Percentiles rank a stretch among this genome's conserved stretches.
Evolutionary conservation across 2,329 filamentous ascomycete species (phyloP).

Genomic region (Zymoseptoria brevis): DNA sequence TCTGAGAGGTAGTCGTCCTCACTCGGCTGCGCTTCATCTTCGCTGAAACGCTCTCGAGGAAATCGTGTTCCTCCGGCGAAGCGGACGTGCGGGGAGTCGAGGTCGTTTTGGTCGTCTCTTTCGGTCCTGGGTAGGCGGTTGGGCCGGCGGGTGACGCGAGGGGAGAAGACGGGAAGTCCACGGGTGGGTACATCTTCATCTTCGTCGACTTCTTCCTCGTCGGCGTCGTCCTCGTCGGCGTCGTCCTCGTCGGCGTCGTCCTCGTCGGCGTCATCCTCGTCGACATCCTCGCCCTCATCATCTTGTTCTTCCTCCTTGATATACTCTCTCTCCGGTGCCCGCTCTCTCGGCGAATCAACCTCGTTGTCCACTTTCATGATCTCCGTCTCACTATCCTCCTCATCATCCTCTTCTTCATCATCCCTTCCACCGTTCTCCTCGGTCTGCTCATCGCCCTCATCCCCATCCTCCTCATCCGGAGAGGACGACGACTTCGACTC

Average conservation of each 20-base stretch:
- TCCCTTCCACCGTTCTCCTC: neutral
- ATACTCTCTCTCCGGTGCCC: neutral
- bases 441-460: neutral
- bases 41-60: neutral
- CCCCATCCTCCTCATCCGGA: neutral
- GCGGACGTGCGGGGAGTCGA: neutral
- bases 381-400: neutral
- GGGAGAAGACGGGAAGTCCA: neutral
- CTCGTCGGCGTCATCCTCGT: neutral
- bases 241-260: neutral
- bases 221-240: neutral
- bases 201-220: neutral
- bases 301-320: neutral
- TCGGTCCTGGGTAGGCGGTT: neutral
- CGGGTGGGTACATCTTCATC: neutral
- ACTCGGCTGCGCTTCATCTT: neutral
- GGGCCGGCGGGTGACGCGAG: neutral
- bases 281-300: neutral
- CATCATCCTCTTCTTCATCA: neutral
- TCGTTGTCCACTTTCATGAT: neutral
- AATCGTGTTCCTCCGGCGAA: neutral
- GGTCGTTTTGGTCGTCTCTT: neutral
- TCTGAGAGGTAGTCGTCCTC: neutral
- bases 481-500: no score
- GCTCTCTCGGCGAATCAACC: neutral